Conservation (phyloP, 768 basidiomycete species). For the Coprinopsis cinerea region DNA sequence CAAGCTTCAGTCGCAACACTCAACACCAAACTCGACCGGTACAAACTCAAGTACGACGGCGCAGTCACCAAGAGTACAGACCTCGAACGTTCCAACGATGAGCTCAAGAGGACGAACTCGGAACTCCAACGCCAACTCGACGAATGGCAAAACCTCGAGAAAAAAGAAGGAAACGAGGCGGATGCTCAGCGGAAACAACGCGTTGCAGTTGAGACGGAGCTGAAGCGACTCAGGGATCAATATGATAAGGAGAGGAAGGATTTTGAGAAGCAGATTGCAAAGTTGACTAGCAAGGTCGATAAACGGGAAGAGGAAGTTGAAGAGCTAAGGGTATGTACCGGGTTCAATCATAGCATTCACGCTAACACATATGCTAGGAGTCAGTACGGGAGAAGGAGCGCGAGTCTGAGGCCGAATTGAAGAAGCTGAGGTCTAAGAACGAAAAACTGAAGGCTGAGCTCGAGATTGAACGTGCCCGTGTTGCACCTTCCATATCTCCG, state of each 20-base stretch:
- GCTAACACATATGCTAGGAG: background rate
- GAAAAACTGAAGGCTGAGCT: slow-evolving; percentile 40
- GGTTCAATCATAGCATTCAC: background rate
- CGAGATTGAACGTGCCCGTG: slow-evolving; percentile 30
- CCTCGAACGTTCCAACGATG: slow-evolving; percentile 50
- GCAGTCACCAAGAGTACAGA: slow-evolving; percentile 46
- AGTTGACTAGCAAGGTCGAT: slow-evolving; percentile 34
- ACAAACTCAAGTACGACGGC: slow-evolving; percentile 52
- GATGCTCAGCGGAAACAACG: slow-evolving; percentile 50
- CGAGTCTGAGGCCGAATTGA: slow-evolving; percentile 27
- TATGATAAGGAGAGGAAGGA: slow-evolving; percentile 31
- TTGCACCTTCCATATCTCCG: slow-evolving; percentile 24
- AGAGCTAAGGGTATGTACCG: slow-evolving; percentile 39
- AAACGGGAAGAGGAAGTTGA: slow-evolving; percentile 35
- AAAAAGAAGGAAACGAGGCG: slow-evolving; percentile 52
- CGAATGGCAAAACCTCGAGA: slow-evolving; percentile 65
- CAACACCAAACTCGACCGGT: slow-evolving; percentile 49
- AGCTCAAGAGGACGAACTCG: slow-evolving; percentile 47
- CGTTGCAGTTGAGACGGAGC: slow-evolving; percentile 49
- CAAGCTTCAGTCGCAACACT: slow-evolving; percentile 40
- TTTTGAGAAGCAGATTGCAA: slow-evolving; percentile 30
- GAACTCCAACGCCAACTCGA: slow-evolving; percentile 60
- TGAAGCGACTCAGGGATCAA: slow-evolving; percentile 39
- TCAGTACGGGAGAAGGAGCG: background rate
- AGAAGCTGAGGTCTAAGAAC: slow-evolving; percentile 35